These are phyloP conservation scores for Claviceps citrina DNA, from an alignment of 2,329 filamentous ascomycete genomes.

Conservation along the genomic window DNA sequence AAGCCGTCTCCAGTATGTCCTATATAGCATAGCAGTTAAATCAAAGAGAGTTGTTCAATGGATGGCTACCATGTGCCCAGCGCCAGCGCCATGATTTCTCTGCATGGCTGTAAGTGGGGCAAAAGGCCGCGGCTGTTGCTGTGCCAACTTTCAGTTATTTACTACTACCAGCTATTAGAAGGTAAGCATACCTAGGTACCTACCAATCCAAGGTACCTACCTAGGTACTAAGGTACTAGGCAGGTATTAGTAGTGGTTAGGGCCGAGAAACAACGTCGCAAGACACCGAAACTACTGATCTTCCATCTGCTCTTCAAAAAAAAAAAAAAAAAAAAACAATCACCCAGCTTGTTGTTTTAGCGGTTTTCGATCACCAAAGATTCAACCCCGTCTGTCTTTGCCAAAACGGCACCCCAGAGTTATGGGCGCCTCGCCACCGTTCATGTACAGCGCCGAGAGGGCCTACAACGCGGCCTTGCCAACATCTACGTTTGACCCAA, in stretches of 20 bases:
- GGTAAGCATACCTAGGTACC: background rate
- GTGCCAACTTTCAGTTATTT: conserved; percentile 9
- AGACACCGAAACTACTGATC: conserved; percentile 1
- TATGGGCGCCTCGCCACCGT: conserved; percentile 36
- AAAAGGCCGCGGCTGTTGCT: conserved; percentile 10
- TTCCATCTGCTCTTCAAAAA: conserved; percentile 1
- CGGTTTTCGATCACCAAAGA: background rate
- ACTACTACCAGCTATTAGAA: no score
- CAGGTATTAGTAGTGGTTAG: no score
- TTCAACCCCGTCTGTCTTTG: background rate
- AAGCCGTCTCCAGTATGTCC: background rate
- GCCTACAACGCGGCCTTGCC: conserved; percentile 37
- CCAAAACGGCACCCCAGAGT: background rate
- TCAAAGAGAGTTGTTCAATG: background rate
- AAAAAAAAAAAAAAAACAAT: background rate
- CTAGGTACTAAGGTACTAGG: no score
- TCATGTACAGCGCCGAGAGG: conserved; percentile 50
- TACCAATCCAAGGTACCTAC: background rate
- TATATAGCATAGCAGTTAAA: background rate
- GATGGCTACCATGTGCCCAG: background rate
- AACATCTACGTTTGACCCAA: conserved; percentile 61
- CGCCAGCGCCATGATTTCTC: no score
- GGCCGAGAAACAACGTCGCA: conserved; percentile 1
- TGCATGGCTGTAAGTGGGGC: no score
- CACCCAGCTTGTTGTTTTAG: background rate